A percentile compares a stretch with the other conserved stretches of the same genome.
Evolutionary conservation across 2,329 filamentous ascomycete genomes (phyloP).

Genomic region (Colletotrichum graminicola): DNA sequence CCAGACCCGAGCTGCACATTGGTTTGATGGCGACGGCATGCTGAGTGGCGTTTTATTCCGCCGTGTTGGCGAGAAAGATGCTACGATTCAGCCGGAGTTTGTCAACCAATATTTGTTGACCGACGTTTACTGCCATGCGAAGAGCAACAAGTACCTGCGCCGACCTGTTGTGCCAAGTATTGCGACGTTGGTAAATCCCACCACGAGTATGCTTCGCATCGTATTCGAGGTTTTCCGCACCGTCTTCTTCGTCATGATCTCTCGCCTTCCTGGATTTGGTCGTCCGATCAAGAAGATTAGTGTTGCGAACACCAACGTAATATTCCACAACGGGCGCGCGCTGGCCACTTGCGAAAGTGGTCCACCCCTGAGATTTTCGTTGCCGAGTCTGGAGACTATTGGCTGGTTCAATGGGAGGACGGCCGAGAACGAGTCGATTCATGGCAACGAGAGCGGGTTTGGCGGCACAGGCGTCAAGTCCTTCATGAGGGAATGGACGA

Average conservation of each 20-base stretch:
- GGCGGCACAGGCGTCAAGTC: conserved; percentile 67
- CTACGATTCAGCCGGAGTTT: conserved; percentile 70
- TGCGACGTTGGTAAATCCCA: conserved; percentile 72
- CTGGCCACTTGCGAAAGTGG: conserved; percentile 79
- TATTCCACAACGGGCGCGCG: conserved; percentile 77
- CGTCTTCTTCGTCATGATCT: conserved; percentile 68
- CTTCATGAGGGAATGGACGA: conserved; percentile 79
- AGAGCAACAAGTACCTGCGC: conserved; percentile 59
- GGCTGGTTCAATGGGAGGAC: conserved; percentile 76
- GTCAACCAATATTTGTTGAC: conserved; percentile 78
- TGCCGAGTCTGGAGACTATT: conserved; percentile 75
- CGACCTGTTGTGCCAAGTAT: conserved; percentile 76
- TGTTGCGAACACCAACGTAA: conserved; percentile 75
- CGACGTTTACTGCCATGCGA: conserved; percentile 70
- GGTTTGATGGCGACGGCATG: conserved; percentile 84
- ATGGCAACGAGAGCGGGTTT: conserved; percentile 54
- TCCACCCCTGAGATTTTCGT: conserved; percentile 73
- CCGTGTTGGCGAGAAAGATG: conserved; percentile 49
- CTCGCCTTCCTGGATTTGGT: conserved; percentile 66
- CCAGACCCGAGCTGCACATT: conserved; percentile 73
- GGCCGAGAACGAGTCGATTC: conserved; percentile 63
- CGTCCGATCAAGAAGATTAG: conserved; percentile 74
- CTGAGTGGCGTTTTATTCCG: conserved; percentile 75
- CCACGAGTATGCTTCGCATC: conserved; percentile 63
- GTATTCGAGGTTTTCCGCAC: conserved; percentile 67